Conservation (phyloP, 169 alveolate species). For the Plasmodium vivax region DNA sequence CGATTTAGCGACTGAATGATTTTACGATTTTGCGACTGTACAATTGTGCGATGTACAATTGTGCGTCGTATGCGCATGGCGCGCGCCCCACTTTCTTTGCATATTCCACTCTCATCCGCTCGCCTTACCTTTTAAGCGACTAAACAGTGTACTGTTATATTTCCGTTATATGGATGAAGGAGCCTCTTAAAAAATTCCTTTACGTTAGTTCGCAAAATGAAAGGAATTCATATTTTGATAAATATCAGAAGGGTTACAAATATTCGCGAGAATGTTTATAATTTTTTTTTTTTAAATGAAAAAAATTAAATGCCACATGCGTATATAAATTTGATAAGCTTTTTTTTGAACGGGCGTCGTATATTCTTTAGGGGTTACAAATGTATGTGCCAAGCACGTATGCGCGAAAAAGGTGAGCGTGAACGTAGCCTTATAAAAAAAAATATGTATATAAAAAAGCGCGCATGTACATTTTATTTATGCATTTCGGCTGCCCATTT, state of each 20-base stretch:
- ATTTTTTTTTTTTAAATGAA: slow-evolving; percentile 14
- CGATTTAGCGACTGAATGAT: too few relatives aligned
- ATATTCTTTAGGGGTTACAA: not conserved
- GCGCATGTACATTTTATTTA: not conserved
- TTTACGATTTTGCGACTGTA: too few relatives aligned
- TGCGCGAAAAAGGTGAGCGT: not conserved
- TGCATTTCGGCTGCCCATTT: not conserved
- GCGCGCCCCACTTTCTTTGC: not conserved
- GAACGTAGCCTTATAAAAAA: not conserved
- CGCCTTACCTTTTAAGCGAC: slow-evolving; percentile 11
- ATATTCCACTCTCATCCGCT: not conserved
- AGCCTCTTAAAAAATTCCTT: slow-evolving; percentile 10
- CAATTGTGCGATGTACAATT: not conserved
- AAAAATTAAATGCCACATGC: not conserved
- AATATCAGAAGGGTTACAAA: not conserved
- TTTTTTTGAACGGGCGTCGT: not conserved
- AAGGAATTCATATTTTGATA: slow-evolving; percentile 25
- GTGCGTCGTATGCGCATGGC: not conserved
- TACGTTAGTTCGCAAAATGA: not conserved
- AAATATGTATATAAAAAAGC: not conserved
- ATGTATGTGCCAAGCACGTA: not conserved
- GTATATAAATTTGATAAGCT: not conserved
- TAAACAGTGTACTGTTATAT: not conserved
- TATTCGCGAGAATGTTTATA: slow-evolving; percentile 1
- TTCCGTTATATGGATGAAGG: not conserved